Conservation (phyloP, 768 basidiomycete genomes). For the Termitomyces sp. region DNA sequence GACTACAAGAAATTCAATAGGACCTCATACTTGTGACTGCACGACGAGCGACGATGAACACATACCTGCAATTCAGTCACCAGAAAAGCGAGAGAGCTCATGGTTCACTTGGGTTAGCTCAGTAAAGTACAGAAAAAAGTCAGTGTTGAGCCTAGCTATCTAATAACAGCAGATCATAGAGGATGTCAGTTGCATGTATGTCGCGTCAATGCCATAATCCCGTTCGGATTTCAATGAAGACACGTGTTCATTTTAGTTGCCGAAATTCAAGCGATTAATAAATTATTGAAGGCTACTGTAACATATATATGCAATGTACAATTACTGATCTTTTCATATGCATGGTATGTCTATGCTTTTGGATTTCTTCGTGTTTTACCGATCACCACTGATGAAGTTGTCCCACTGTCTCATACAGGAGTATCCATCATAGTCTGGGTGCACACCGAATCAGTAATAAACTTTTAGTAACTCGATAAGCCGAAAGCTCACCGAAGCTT, state of each 20-base stretch:
- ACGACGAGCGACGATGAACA: background rate
- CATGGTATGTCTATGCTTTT: too few relatives aligned
- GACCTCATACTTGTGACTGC: background rate
- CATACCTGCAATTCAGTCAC: conserved; percentile 14
- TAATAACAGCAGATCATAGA: background rate
- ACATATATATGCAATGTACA: too few relatives aligned
- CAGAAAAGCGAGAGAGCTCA: conserved; percentile 20
- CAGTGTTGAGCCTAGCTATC: background rate
- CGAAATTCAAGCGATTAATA: too few relatives aligned
- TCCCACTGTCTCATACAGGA: conserved; percentile 43
- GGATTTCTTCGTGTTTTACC: too few relatives aligned
- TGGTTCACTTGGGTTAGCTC: background rate
- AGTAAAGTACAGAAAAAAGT: background rate
- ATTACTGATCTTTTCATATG: too few relatives aligned
- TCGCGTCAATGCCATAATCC: background rate
- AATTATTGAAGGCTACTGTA: too few relatives aligned
- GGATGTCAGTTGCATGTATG: background rate
- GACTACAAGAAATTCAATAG: conserved; percentile 41
- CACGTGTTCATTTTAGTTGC: background rate
- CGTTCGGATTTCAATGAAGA: background rate
- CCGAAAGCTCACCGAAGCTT: conserved; percentile 54
- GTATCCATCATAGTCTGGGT: conserved; percentile 38
- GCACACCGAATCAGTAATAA: background rate
- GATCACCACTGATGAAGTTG: background rate
- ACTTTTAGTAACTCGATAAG: background rate